Conservation (phyloP, 1,284 basidiomycete genomes). For the Puccinia triticina region DNA sequence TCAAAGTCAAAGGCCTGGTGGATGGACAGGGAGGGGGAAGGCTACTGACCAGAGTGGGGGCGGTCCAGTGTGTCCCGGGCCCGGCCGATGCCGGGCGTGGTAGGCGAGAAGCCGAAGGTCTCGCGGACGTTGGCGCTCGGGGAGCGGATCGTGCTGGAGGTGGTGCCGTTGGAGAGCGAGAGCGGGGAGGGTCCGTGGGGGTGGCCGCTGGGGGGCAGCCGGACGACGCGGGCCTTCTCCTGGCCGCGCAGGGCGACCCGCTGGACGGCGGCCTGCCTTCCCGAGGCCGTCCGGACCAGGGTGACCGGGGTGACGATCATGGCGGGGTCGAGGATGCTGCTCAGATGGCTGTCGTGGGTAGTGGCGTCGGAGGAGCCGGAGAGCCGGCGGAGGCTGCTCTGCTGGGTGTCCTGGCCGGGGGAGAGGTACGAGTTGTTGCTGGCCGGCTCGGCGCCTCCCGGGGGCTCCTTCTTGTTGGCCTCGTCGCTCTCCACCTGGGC, state of each 20-base stretch:
- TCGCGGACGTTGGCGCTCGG: neutral
- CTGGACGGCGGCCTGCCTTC: conserved; percentile 45
- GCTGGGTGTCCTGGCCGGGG: neutral
- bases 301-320: conserved; percentile 50
- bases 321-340: conserved; percentile 46
- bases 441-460: too few relatives aligned
- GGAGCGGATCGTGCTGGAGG: neutral
- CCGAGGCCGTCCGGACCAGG: conserved; percentile 42
- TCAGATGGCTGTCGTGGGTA: conserved; percentile 46
- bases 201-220: conserved; percentile 5
- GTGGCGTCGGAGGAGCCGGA: conserved; percentile 29
- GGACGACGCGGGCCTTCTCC: conserved; percentile 43
- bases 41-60: neutral
- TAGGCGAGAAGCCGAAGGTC: neutral
- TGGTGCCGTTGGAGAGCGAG: neutral
- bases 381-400: neutral
- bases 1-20: neutral
- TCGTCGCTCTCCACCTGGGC: neutral
- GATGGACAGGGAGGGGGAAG: neutral
- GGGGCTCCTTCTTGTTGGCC: too few relatives aligned
- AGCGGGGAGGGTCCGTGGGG: neutral
- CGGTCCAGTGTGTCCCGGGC: neutral
- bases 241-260: conserved; percentile 46
- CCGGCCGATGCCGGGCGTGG: neutral
- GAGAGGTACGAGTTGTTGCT: neutral